Percentiles rank a stretch among this genome's conserved stretches.
Conservation (phyloP, 495 filamentous ascomycete genomes). For the Penicillium dipodomyicola region DNA sequence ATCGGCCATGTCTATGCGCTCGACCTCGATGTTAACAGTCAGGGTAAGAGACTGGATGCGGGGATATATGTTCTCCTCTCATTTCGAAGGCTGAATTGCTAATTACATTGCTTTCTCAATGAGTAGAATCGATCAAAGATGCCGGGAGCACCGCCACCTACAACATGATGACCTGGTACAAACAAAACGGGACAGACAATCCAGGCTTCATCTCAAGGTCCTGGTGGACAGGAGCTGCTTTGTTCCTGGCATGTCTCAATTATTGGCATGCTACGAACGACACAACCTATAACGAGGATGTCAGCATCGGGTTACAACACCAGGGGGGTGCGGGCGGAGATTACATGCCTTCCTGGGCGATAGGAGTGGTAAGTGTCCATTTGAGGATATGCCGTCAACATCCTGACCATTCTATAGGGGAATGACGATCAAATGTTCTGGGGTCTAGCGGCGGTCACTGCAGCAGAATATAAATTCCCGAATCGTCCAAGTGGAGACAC, state of each 20-base stretch:
- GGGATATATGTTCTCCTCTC: not conserved
- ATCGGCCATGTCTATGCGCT: conserved; percentile 5
- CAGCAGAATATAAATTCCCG: conserved; percentile 67
- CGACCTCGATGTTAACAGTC: conserved; percentile 6
- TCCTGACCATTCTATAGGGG: conserved; percentile 23
- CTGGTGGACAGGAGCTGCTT: conserved; percentile 70
- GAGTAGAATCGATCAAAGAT: conserved; percentile 50
- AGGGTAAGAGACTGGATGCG: conserved; percentile 1
- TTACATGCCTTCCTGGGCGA: conserved; percentile 55
- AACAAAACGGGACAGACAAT: conserved; percentile 53
- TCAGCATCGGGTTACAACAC: conserved; percentile 55
- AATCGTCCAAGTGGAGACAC: conserved; percentile 51
- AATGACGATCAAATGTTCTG: conserved; percentile 78
- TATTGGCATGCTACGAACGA: conserved; percentile 74
- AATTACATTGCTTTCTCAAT: not conserved
- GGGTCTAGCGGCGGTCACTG: conserved; percentile 65
- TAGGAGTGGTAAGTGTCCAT: not conserved
- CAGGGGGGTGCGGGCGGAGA: conserved; percentile 59
- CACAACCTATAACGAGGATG: conserved; percentile 60
- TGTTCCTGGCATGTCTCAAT: conserved; percentile 65
- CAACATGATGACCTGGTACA: conserved; percentile 59
- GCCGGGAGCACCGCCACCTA: conserved; percentile 55
- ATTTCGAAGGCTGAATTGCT: not conserved
- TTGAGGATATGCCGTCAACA: not conserved
- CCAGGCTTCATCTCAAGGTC: conserved; percentile 31